A percentile compares a stretch with the other conserved stretches of the same genome.
These are phyloP conservation scores for Orbilia ellipsospora DNA, from an alignment of 2,329 filamentous ascomycete species.

Conservation along the genomic window DNA sequence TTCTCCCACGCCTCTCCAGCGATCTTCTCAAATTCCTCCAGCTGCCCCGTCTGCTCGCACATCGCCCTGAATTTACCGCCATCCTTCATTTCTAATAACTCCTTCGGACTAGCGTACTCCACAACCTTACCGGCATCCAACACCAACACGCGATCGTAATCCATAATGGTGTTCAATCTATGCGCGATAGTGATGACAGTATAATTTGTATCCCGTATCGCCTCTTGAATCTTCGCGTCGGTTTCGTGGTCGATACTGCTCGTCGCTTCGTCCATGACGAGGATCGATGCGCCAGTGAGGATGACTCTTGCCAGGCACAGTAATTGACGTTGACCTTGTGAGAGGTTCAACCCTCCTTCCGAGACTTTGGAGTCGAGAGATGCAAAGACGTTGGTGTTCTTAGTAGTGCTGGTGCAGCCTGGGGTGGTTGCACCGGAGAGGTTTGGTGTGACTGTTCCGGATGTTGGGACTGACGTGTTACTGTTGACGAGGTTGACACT, in stretches of 20 bases:
- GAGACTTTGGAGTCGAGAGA: slow-evolving; percentile 73
- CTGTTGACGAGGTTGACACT: slow-evolving; percentile 75
- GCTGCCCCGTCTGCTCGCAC: slow-evolving; percentile 72
- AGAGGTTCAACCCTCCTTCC: slow-evolving; percentile 78
- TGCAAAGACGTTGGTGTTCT: slow-evolving; percentile 74
- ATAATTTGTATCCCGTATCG: slow-evolving; percentile 74
- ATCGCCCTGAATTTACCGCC: slow-evolving; percentile 42
- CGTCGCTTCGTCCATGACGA: slow-evolving; percentile 84
- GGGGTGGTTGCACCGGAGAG: slow-evolving; percentile 58
- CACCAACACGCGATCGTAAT: slow-evolving; percentile 80
- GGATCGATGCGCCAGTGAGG: slow-evolving; percentile 76
- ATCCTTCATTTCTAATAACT: slow-evolving; percentile 67
- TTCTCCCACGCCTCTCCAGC: slow-evolving; percentile 57
- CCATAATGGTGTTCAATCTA: slow-evolving; percentile 78
- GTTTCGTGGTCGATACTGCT: slow-evolving; percentile 82
- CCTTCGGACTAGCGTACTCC: slow-evolving; percentile 74
- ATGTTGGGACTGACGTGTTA: slow-evolving; percentile 63
- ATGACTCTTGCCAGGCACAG: slow-evolving; percentile 80
- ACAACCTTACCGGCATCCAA: slow-evolving; percentile 74
- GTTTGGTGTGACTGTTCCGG: slow-evolving; percentile 59
- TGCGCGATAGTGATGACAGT: slow-evolving; percentile 81
- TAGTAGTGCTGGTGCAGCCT: slow-evolving; percentile 56
- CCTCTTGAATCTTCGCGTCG: slow-evolving; percentile 77
- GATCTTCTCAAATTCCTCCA: slow-evolving; percentile 67
- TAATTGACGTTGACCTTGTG: slow-evolving; percentile 80